A percentile compares a stretch with the other conserved stretches of the same genome.
Conservation (phyloP, 805 yeast genomes). For the Cyberlindnera sargentensis region DNA sequence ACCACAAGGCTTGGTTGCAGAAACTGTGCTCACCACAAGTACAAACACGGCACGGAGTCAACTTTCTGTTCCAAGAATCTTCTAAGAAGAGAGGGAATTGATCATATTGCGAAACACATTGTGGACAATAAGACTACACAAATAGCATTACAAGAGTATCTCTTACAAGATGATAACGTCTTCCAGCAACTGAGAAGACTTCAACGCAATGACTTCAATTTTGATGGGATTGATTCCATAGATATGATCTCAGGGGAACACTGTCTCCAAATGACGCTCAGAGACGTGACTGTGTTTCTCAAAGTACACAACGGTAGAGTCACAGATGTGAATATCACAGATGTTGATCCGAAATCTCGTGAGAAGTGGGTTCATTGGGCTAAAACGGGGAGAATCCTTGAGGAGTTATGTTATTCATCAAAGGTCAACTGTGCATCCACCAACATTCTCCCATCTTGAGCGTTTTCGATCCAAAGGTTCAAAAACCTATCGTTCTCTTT, state of each 20-base stretch:
- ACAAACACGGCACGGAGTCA: conserved; percentile 27
- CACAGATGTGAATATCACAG: conserved; percentile 29
- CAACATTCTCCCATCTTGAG: conserved; percentile 6
- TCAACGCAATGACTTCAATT: conserved; percentile 15
- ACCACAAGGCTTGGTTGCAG: conserved; percentile 34
- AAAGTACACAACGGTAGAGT: conserved; percentile 11
- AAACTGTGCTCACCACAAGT: conserved; percentile 46
- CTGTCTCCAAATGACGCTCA: conserved; percentile 28
- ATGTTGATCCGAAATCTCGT: conserved; percentile 46
- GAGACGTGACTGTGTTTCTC: conserved; percentile 32
- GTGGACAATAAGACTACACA: not conserved
- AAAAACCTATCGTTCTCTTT: conserved; percentile 3
- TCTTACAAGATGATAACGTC: conserved; percentile 16
- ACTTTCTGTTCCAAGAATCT: conserved; percentile 42
- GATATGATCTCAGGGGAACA: conserved; percentile 17
- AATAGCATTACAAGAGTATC: conserved; percentile 15
- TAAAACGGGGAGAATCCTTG: conserved; percentile 27
- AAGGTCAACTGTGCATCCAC: conserved; percentile 5
- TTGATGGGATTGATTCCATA: conserved; percentile 1
- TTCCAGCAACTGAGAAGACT: conserved; percentile 15
- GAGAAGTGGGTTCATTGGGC: conserved; percentile 43
- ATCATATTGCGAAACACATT: not conserved
- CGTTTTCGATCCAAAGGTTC: conserved; percentile 18
- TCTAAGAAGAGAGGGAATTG: not conserved
- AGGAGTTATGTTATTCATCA: not conserved